These are phyloP conservation scores for Leishmania guyanensis DNA, from an alignment of 208 protist species.

Conservation along the genomic window DNA sequence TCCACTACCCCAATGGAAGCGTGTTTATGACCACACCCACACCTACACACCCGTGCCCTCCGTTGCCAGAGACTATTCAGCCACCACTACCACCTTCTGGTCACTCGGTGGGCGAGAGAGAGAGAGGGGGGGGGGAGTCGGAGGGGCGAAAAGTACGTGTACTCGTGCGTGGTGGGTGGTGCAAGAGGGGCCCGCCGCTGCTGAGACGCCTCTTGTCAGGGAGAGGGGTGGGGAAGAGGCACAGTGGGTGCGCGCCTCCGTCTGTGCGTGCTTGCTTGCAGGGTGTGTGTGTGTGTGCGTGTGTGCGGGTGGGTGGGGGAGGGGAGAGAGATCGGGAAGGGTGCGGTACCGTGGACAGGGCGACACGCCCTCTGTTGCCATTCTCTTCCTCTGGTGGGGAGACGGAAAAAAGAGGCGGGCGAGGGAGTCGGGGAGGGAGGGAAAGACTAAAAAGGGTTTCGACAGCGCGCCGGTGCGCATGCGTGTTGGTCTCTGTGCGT, in stretches of 20 bases:
- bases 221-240: not conserved
- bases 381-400: not conserved
- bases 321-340: not conserved
- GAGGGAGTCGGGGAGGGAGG: not conserved
- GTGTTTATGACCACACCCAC: not conserved
- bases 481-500: not conserved
- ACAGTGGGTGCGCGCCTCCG: not conserved
- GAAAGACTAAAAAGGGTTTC: not conserved
- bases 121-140: not conserved
- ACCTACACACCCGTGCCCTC: not conserved
- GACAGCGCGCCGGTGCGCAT: not conserved
- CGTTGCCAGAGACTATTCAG: not conserved
- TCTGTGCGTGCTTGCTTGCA: not conserved
- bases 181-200: too few relatives aligned
- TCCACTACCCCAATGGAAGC: not conserved
- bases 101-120: not conserved
- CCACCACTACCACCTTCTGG: not conserved
- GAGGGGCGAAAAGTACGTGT: too few relatives aligned
- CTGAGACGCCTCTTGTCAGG: too few relatives aligned
- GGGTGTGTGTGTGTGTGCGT: not conserved
- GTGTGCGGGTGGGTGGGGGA: too few relatives aligned
- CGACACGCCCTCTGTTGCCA: not conserved
- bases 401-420: not conserved
- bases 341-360: not conserved
- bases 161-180: too few relatives aligned